Evolutionary conservation across 495 filamentous ascomycete genomes (phyloP), one percentile per base, ranked within the genome.

Genomic region (Penicillium paxilli): DNA sequence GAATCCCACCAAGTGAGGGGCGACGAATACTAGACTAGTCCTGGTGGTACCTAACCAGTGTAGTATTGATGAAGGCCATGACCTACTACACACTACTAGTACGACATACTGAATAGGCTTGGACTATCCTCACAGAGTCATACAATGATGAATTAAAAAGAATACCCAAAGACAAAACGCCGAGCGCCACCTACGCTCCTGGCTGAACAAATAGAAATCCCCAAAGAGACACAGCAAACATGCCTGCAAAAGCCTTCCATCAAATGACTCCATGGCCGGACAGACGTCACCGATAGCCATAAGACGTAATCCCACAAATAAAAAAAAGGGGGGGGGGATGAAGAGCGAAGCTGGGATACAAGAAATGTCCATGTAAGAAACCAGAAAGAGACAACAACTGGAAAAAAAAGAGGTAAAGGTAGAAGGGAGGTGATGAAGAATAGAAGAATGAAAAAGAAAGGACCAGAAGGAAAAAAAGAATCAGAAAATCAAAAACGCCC

Each of bases 171-270:
- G 20, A 14, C 25, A 53, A 45, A 35, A 57, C 61, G 45, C 58
- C 61, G 54, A 22, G 12, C 40, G 9, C 41, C 33, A 38, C 60
- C 59, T 61, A 64, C 59, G 66, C 68, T 67, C 69, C 69, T 66
- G 68, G 69, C 69, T 72, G 63, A 59, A 62, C 52, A 63, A 57
- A 2, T 20, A 33, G 37, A 25, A 56, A 67, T 45, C 47, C 40
- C 38, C 17, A n/a, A 45, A 51, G 46, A 40, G 41, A 37, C 17
- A 44, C 33, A 54, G 52, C 49, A 21, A 51, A 20, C 11, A 37
- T 45, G 32, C 11, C 16, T 41, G 26, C 41, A 20, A n/a, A n/a
- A n/a, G n/a, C n/a, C n/a, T n/a, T n/a, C n/a, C n/a, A n/a, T n/a
- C n/a, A n/a, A n/a, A n/a, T n/a, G n/a, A n/a, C n/a, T n/a, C n/a